Percentiles rank a stretch among this genome's conserved stretches.
Conservation (phyloP, 495 filamentous ascomycete species). For the Hamigera avellanea region DNA sequence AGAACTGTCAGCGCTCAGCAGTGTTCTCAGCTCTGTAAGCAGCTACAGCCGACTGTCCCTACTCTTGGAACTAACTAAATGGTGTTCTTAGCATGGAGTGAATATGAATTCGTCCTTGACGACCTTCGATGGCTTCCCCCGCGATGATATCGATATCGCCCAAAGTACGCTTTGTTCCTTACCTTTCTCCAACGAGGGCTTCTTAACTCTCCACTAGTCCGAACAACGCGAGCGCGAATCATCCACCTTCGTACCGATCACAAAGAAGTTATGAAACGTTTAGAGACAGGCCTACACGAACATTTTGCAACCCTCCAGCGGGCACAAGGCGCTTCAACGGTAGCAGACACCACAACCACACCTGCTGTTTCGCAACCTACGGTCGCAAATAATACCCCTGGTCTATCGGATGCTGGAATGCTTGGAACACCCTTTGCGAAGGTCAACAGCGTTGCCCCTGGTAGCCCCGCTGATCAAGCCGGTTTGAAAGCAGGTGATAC, state of each 20-base stretch:
- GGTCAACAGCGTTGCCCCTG: constrained; percentile 69
- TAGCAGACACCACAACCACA: constrained; percentile 20
- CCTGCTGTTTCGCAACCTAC: constrained; percentile 6
- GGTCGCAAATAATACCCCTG: constrained; percentile 1
- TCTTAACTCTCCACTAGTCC: constrained; percentile 43
- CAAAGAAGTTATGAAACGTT: constrained; percentile 69
- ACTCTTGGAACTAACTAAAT: not conserved
- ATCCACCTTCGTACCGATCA: constrained; percentile 87
- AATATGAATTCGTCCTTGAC: constrained; percentile 84
- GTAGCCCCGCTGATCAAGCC: constrained; percentile 74
- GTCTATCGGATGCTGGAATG: constrained; percentile 17
- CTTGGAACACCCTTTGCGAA: constrained; percentile 73
- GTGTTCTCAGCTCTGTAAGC: constrained; percentile 78
- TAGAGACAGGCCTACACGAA: constrained; percentile 75
- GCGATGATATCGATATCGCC: constrained; percentile 88
- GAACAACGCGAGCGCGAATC: constrained; percentile 80
- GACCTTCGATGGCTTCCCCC: constrained; percentile 86
- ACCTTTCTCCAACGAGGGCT: not conserved
- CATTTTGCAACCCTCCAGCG: constrained; percentile 41
- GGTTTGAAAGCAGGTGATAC: constrained; percentile 76
- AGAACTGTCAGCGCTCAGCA: constrained; percentile 71
- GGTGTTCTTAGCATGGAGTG: constrained; percentile 62
- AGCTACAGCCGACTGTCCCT: constrained; percentile 2
- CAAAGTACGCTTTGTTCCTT: constrained; percentile 52
- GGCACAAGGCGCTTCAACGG: constrained; percentile 11